A percentile compares a stretch with the other conserved stretches of the same genome.
Evolutionary conservation across 805 yeast species (phyloP).

Genomic region (Kodamaea sagamina): DNA sequence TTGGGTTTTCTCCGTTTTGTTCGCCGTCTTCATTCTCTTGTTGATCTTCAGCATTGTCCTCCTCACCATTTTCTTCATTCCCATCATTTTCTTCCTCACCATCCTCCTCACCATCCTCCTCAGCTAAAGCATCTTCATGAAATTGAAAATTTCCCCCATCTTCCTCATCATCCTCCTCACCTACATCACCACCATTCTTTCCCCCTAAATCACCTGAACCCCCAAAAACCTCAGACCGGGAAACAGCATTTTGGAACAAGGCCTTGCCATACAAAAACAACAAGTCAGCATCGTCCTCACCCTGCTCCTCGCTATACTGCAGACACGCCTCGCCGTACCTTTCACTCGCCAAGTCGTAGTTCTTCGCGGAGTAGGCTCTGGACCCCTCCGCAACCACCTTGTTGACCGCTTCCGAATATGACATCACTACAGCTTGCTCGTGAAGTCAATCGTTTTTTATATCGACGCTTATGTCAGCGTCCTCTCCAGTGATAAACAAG

Average conservation of each 20-base stretch:
- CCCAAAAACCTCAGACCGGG: slow-evolving; percentile 76
- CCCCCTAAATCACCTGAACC: slow-evolving; percentile 36
- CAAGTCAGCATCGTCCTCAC: slow-evolving; percentile 73
- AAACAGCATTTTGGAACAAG: slow-evolving; percentile 72
- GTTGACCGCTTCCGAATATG: slow-evolving; percentile 44
- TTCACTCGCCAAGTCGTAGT: slow-evolving; percentile 69
- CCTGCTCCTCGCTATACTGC: slow-evolving; percentile 44
- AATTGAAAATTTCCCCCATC: slow-evolving; percentile 32
- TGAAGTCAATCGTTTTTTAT: background rate
- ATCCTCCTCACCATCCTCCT: slow-evolving; percentile 23
- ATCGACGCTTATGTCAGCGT: background rate
- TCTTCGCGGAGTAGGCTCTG: slow-evolving; percentile 60
- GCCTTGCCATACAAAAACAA: slow-evolving; percentile 78
- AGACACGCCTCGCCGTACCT: slow-evolving; percentile 76
- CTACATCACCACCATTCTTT: slow-evolving; percentile 23
- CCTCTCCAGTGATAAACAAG: slow-evolving; percentile 2
- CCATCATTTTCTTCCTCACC: too few species aligned
- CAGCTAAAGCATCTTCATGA: slow-evolving; percentile 27
- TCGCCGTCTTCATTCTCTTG: slow-evolving; percentile 22
- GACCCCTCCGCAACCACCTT: slow-evolving; percentile 62
- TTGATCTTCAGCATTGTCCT: slow-evolving; percentile 22
- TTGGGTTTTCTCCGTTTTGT: slow-evolving; percentile 25
- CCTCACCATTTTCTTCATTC: slow-evolving; percentile 21
- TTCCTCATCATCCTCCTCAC: slow-evolving; percentile 22
- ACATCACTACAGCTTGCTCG: background rate